Evolutionary conservation across 1,284 basidiomycete species (phyloP), one percentile per base, ranked within the genome.

Genomic region (Chalciporus piperatoides): DNA sequence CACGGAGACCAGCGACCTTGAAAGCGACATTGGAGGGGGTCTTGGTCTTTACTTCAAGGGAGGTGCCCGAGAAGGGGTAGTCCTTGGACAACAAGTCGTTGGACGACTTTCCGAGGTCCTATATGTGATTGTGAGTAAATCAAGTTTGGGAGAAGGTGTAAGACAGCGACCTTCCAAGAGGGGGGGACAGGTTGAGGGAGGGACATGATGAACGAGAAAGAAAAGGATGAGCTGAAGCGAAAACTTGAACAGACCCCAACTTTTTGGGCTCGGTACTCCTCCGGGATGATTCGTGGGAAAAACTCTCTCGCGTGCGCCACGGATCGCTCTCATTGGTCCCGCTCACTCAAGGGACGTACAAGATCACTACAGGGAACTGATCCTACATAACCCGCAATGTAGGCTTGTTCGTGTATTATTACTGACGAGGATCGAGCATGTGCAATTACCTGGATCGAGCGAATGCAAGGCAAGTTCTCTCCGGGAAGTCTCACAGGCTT

Each of bases 81-180:
- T 99, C 97, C 80, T 90, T 95, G 73, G 79, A 79, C 62, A 99
- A 80, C 59, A 98, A 77, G 81, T 99, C 96, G 67, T 86, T 91
- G 72, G 94, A 92, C 61, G 93, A 94, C 84, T 97, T 97, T 75
- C 95, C 96, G 67, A 95, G 86, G 75, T 96, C 92, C 91, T 94
- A 54, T 10, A 46, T 42, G 37, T 32, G 17, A 42, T 12, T 1
- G 23, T 2, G 0, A 12, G 41, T 54, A 27, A 54, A 48, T 3
- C 0, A 0, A 14, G 2, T 9, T 4, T 3, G 0, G 19, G n/a
- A 3, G 17, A 14, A 5, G 2, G 44, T 10, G 28, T 40, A 14
- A 12, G 6, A 44, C 19, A 66, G 71, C 38, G 62, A 87, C 91
- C 84, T 92, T 92, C 90, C 91, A 94, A 67, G 89, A 92, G 53